phyloP scores from a whole-genome alignment of 1,139 yeast species.

The Lodderomyces metapsilosis region DNA sequence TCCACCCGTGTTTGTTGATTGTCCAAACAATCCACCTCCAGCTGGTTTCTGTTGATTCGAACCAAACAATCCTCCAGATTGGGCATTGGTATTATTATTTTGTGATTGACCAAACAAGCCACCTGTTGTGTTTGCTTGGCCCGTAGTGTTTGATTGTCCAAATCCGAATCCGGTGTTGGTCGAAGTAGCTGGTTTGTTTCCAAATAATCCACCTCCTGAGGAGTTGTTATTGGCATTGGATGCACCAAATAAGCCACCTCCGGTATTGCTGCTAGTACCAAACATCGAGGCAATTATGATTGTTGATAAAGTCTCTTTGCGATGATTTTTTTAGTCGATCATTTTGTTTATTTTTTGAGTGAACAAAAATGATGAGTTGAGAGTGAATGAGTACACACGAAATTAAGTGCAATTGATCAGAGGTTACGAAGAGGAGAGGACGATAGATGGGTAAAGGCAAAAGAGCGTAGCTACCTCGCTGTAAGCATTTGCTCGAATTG shows the following conservation, averaged over 20 bases:
- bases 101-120: slow-evolving; percentile 11
- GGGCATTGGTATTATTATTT: slow-evolving; percentile 4
- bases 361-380: neutral
- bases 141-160: slow-evolving; percentile 5
- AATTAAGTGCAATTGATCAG: too few species aligned
- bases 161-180: slow-evolving; percentile 4
- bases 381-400: too few species aligned
- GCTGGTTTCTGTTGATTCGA: slow-evolving; percentile 4
- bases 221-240: slow-evolving; percentile 8
- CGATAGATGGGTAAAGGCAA: too few species aligned
- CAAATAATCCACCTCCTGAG: slow-evolving; percentile 10
- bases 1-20: slow-evolving; percentile 10
- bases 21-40: slow-evolving; percentile 8
- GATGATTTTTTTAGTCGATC: neutral
- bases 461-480: too few species aligned
- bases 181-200: slow-evolving; percentile 6
- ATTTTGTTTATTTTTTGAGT: neutral
- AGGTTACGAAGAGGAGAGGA: too few species aligned
- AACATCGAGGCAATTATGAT: slow-evolving; percentile 2
- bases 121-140: slow-evolving; percentile 9
- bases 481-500: too few species aligned
- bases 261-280: slow-evolving; percentile 10
- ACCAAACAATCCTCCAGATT: slow-evolving; percentile 9
- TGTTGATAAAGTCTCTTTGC: neutral
- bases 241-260: slow-evolving; percentile 28